These are phyloP conservation scores for Chrysopogon serrulatus DNA, from an alignment of 176 grass and related monocot genomes.

Conservation along the genomic window DNA sequence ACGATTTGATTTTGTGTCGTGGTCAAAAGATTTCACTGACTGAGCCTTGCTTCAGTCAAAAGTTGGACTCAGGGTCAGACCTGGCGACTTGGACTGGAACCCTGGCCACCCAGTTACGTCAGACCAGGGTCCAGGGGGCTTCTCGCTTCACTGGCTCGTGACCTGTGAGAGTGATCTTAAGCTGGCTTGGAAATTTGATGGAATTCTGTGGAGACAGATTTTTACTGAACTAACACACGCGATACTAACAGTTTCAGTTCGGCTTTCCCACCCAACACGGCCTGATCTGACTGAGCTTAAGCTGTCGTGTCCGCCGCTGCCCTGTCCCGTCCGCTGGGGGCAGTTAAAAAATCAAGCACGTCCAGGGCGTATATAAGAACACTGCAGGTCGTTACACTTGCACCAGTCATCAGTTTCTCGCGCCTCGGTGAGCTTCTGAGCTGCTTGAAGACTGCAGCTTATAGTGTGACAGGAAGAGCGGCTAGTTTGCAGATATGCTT, in stretches of 20 bases:
- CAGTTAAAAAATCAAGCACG: background rate
- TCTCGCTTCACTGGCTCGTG: background rate
- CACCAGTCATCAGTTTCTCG: background rate
- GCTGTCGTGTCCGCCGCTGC: too few species aligned
- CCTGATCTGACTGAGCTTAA: too few species aligned
- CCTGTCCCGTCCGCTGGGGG: too few species aligned
- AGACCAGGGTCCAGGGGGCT: background rate
- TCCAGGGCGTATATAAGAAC: background rate
- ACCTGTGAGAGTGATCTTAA: background rate
- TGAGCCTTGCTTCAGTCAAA: background rate
- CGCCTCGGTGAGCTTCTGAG: background rate
- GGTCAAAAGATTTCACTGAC: background rate
- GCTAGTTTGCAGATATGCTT: conserved; percentile 10
- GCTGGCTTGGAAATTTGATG: background rate
- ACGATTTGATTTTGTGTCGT: background rate
- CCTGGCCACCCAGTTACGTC: background rate
- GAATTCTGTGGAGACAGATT: background rate
- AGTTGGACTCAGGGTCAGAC: background rate
- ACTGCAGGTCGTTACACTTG: background rate
- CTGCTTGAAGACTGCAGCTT: background rate
- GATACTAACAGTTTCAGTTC: background rate
- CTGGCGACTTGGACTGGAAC: conserved; percentile 6
- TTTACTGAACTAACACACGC: background rate
- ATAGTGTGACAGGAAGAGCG: background rate
- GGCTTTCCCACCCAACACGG: too few species aligned